Evolutionary conservation across 2,329 filamentous ascomycete species (phyloP).

Genomic region (Talaromyces marneffei): DNA sequence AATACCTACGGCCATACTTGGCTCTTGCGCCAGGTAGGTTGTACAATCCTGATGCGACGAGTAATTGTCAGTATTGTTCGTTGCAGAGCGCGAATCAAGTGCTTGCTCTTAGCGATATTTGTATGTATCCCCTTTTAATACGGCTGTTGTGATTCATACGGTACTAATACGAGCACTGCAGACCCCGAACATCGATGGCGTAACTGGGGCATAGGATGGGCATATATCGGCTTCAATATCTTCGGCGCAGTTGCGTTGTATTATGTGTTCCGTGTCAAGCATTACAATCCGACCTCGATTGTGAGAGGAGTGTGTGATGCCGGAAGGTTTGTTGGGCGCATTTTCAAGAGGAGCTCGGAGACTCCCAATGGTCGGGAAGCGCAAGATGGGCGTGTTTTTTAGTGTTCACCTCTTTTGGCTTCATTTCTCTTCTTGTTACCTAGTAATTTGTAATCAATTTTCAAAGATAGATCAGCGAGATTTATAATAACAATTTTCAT

Average conservation of each 20-base stretch:
- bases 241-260: conserved; percentile 41
- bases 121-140: background rate
- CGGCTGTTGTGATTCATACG: too few species aligned
- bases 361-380: conserved; percentile 7
- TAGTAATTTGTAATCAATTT: background rate
- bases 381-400: conserved; percentile 14
- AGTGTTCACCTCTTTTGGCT: background rate
- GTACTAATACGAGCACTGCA: background rate
- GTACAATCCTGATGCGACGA: conserved; percentile 43
- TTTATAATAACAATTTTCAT: too few species aligned
- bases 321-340: conserved; percentile 4
- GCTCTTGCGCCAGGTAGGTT: conserved; percentile 40
- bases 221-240: conserved; percentile 56
- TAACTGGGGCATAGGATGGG: conserved; percentile 61
- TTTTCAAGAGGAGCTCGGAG: conserved; percentile 12
- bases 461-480: background rate
- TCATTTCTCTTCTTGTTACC: background rate
- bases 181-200: conserved; percentile 59
- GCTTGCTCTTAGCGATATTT: conserved; percentile 41
- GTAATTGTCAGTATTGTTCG: conserved; percentile 48
- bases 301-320: conserved; percentile 6
- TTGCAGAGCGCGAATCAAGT: conserved; percentile 38
- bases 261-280: conserved; percentile 13
- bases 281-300: conserved; percentile 14
- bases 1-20: conserved; percentile 55